Conservation (phyloP, 148 eudicot genomes). For the Chenopodium album region DNA sequence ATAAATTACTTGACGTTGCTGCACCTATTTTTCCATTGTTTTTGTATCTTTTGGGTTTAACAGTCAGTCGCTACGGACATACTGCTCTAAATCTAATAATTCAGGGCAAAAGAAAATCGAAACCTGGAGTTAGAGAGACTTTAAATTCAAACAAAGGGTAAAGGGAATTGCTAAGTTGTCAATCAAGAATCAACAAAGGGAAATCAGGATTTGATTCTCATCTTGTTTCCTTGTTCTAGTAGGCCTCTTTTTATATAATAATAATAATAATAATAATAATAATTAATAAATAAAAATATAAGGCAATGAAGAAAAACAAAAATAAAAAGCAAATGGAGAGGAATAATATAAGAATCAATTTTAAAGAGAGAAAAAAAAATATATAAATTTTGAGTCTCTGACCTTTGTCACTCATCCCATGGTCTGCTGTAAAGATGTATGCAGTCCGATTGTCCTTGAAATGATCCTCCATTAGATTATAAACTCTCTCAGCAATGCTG, state of each 20-base stretch:
- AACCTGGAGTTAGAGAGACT: background rate
- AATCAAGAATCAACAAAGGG: background rate
- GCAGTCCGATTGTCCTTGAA: conserved; percentile 85
- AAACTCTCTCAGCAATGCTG: conserved; percentile 78
- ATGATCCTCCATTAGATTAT: conserved; percentile 71
- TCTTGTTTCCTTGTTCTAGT: background rate
- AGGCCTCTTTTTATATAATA: no score
- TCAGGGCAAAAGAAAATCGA: no score
- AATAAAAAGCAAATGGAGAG: background rate
- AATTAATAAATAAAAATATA: background rate
- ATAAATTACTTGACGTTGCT: no score
- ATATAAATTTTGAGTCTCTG: conserved; percentile 42
- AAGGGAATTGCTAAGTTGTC: background rate
- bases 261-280: no score
- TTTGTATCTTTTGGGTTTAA: no score
- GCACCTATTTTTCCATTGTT: no score
- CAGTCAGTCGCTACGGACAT: no score
- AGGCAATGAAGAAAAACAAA: background rate
- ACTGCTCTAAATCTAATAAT: no score
- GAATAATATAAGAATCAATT: conserved; percentile 6
- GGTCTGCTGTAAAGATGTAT: conserved; percentile 95
- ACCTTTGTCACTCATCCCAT: conserved; percentile 99
- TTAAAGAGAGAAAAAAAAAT: background rate
- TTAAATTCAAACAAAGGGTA: background rate
- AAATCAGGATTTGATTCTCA: background rate